Percentiles rank a stretch among this genome's conserved stretches.
Evolutionary conservation across 2,329 filamentous ascomycete genomes (phyloP).

Genomic region (Blastomyces gilchristii): DNA sequence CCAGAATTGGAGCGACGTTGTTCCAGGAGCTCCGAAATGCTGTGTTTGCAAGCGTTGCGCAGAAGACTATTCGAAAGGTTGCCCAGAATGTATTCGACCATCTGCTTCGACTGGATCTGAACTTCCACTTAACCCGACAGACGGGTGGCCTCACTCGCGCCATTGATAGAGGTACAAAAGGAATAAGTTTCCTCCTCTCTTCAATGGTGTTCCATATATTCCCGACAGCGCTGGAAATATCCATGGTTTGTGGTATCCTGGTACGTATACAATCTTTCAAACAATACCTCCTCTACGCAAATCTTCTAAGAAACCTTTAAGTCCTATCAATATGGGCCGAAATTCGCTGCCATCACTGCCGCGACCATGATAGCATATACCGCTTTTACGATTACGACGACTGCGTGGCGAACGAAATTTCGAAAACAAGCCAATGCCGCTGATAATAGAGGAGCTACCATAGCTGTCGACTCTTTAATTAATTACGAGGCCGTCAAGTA

Average conservation of each 20-base stretch:
- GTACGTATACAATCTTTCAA: slow-evolving; percentile 27
- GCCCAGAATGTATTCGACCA: slow-evolving; percentile 90
- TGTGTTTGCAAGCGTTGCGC: slow-evolving; percentile 90
- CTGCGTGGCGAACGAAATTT: slow-evolving; percentile 95
- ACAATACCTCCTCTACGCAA: background rate
- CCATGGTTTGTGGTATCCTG: slow-evolving; percentile 89
- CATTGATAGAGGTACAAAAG: slow-evolving; percentile 94
- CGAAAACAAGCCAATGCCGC: slow-evolving; percentile 89
- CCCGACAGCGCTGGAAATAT: slow-evolving; percentile 86
- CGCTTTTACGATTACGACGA: slow-evolving; percentile 94
- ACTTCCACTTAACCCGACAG: slow-evolving; percentile 88
- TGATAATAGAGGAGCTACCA: slow-evolving; percentile 88
- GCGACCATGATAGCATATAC: slow-evolving; percentile 89
- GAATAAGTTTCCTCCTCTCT: slow-evolving; percentile 90
- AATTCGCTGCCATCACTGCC: slow-evolving; percentile 84
- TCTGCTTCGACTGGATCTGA: slow-evolving; percentile 74
- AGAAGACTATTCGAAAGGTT: slow-evolving; percentile 88
- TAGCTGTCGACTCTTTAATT: slow-evolving; percentile 91
- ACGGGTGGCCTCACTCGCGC: slow-evolving; percentile 89
- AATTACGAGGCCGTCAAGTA: slow-evolving; percentile 99
- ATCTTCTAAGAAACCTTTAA: slow-evolving; percentile 18
- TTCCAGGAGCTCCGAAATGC: slow-evolving; percentile 94
- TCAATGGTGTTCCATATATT: slow-evolving; percentile 98
- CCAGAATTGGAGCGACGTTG: slow-evolving; percentile 75
- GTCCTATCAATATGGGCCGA: slow-evolving; percentile 87